Conservation (phyloP, 305 asterid species). For the Fraxinus nigra region DNA sequence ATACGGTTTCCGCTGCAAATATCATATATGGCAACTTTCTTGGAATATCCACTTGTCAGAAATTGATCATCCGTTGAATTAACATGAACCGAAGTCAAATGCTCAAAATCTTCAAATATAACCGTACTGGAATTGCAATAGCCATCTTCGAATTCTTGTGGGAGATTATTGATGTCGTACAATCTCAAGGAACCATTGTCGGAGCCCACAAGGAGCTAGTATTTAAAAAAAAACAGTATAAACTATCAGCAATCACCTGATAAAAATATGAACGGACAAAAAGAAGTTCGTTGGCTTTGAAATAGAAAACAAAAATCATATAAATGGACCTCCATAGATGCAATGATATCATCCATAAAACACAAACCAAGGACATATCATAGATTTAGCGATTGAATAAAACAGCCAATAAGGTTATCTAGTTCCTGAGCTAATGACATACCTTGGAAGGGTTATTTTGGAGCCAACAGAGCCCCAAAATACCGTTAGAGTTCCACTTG, state of each 20-base stretch:
- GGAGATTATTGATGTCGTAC: slow-evolving; percentile 51
- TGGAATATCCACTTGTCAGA: slow-evolving; percentile 76
- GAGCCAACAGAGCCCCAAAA: slow-evolving; percentile 85
- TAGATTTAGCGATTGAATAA: neutral
- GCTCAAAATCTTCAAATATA: slow-evolving; percentile 64
- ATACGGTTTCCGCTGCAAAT: slow-evolving; percentile 49
- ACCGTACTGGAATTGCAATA: slow-evolving; percentile 27
- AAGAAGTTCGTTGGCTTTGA: neutral
- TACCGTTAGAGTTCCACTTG: slow-evolving; percentile 34
- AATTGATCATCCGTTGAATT: slow-evolving; percentile 71
- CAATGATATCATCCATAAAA: neutral
- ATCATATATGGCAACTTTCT: slow-evolving; percentile 73
- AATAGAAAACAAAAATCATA: neutral
- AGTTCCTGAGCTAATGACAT: slow-evolving; percentile 4
- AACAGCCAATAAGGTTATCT: neutral
- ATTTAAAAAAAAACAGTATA: slow-evolving; percentile 17
- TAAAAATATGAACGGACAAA: neutral
- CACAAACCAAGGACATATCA: neutral
- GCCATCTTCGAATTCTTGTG: slow-evolving; percentile 26
- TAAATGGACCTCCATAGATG: neutral
- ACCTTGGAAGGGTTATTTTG: slow-evolving; percentile 73
- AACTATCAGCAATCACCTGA: slow-evolving; percentile 18
- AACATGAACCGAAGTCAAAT: slow-evolving; percentile 76
- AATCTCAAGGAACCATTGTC: slow-evolving; percentile 70
- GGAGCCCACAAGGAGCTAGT: slow-evolving; percentile 74